Base-by-base conservation (phyloP, 352 stramenopile genomes). In the Phytopythium sindhum region DNA sequence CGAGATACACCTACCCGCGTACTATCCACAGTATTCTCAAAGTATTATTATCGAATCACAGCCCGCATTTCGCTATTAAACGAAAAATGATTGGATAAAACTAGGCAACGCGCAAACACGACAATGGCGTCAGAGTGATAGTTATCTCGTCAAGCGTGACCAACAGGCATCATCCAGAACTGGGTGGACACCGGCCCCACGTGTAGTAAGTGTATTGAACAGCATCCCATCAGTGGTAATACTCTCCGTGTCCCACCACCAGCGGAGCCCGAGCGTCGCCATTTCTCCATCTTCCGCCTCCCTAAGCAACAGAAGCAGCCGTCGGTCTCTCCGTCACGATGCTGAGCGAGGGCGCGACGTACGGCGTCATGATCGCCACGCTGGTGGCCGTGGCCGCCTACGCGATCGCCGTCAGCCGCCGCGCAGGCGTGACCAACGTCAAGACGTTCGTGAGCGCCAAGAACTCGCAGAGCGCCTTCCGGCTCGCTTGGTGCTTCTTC, bases 401-500 rank as follows among this genome's bases (percentile, higher is more conserved):
- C 66, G 82, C 85, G 39, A 87, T 93, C 68, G 52, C 75, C 57
- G 69, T 87, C 47, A 90, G 80, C 66, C 80, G 74, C 66, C 60
- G 61, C 42, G 73, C 83, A 69, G 63, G 84, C 33, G 72, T 93
- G 12, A 79, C 84, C 52, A 78, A 61, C 29, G 67, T 86, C 52
- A 76, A 72, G 57, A 89, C 72, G 37, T 93, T 91, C 57, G 66
- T 91, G 52, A 89, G 81, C 59, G 84, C 84, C 26, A 91, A 88
- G 65, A 90, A 91, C 68, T 84, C 80, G 24, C 80, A 80, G 24
- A 74, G 59, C 11, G 60, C 82, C 2, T 63, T 88, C 42, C 75
- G 75, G 26, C 72, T 91, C 17, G 84, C 73, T n/a, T 93, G 80
- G 80, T 90, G 84, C 63, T 84, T 93, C 57, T 93, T 93, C 67